Evolutionary conservation across 371 early-diverging fungal species (phyloP), one percentile per base, ranked within the genome.

Genomic region (Mortierella sp.): DNA sequence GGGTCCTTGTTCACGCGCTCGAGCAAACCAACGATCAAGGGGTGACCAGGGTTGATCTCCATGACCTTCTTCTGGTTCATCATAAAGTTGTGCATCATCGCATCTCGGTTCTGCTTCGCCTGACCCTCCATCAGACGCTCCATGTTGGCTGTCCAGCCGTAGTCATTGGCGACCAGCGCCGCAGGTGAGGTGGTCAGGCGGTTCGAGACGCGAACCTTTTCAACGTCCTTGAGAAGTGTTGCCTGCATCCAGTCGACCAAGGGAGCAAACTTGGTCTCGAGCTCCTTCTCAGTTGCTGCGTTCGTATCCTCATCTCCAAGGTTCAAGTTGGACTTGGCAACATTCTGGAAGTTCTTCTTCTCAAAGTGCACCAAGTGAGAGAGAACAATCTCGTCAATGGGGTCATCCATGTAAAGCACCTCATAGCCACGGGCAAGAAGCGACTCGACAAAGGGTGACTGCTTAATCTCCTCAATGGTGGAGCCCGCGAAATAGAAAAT

Each of bases 341-440:
- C 90, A 71, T 93, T 92, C 66, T 92, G 92, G 72, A 99, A 88
- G 63, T 83, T 80, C 68, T 93, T 86, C 47, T 92, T 95, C 55
- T 96, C 90, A 82, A 90, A 96, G 48, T 89, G 90, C 51, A 82
- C 89, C 57, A 97, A 72, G 18, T 85, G 83, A 65, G 89, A 87
- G 51, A 94, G 80, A 66, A 95, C 84, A 77, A 94, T 92, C 84
- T 98, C 98, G 74, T 99, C 99, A 66, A 97, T 87, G n/a, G 97
- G 93, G 65, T 97, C 97, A 21, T 82, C 81, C 85, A 98, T 89
- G 84, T 89, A 95, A 52, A 99, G 76, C 26, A 99, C 97, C 80
- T 97, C 97, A 68, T 92, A 97, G 6, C 97, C 96, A 48, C 92
- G 89, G 1, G 92, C 91, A 48, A 93, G 70, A 12, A 96, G 85